Percentiles rank a stretch among this genome's conserved stretches.
phyloP scores from a whole-genome alignment of 2,329 filamentous ascomycete genomes.

The Sclerotinia sclerotiorum region DNA sequence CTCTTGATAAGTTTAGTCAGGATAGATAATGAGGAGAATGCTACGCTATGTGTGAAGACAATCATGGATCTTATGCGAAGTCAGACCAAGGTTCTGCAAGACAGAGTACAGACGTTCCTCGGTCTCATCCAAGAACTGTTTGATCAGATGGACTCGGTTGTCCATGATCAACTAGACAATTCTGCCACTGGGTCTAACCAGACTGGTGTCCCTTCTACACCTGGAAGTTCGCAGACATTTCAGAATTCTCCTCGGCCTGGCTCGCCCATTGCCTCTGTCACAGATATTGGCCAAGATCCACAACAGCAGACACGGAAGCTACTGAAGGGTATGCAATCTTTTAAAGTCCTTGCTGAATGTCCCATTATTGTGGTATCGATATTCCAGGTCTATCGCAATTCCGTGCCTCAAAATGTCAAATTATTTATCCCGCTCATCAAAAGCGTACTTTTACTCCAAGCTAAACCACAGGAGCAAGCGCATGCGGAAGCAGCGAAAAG shows the following conservation, averaged over 20 bases:
- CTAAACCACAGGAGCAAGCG: conserved; percentile 88
- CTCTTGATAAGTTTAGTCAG: conserved; percentile 84
- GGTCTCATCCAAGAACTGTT: conserved; percentile 94
- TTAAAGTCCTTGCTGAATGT: conserved; percentile 96
- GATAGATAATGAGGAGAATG: conserved; percentile 97
- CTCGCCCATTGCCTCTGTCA: conserved; percentile 80
- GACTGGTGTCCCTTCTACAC: conserved; percentile 64
- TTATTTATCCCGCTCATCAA: conserved; percentile 94
- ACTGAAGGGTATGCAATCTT: conserved; percentile 94
- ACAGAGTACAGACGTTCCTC: conserved; percentile 85
- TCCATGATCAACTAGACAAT: conserved; percentile 92
- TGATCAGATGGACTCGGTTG: conserved; percentile 88
- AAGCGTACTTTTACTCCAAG: conserved; percentile 81
- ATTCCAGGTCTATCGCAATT: conserved; percentile 85
- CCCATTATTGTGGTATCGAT: conserved; percentile 98
- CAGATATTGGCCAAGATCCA: conserved; percentile 77
- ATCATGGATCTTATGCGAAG: conserved; percentile 96
- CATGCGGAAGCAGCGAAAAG: conserved; percentile 80
- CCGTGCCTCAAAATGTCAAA: conserved; percentile 82
- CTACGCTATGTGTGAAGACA: conserved; percentile 96
- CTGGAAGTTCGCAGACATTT: conserved; percentile 66
- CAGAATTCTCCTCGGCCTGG: conserved; percentile 80
- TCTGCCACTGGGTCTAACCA: conserved; percentile 55
- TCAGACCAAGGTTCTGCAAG: conserved; percentile 77
- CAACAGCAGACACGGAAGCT: conserved; percentile 79